These are phyloP conservation scores for Albugo candida DNA, from an alignment of 352 stramenopile species.

Conservation along the genomic window DNA sequence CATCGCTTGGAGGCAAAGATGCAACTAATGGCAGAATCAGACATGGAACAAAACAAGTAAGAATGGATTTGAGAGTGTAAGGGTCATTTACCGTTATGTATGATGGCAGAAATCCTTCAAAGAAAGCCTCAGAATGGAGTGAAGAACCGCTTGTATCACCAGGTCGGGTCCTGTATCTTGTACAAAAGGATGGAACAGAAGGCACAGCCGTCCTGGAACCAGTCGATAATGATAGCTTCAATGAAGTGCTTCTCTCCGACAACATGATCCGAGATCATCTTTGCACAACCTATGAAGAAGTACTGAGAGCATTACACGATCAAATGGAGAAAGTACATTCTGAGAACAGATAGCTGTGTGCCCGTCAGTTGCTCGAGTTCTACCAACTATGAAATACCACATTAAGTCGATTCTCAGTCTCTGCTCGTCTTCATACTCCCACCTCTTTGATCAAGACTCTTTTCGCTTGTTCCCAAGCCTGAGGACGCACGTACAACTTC, in stretches of 20 bases:
- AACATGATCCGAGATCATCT: constrained; percentile 72
- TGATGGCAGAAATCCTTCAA: constrained; percentile 1
- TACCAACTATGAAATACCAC: no score
- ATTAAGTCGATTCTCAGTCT: no score
- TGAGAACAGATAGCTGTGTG: background rate
- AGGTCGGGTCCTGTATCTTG: constrained; percentile 2
- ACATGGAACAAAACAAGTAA: no score
- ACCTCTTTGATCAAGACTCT: no score
- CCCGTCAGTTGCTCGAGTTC: no score
- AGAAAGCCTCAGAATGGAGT: constrained; percentile 2
- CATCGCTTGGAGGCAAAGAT: no score
- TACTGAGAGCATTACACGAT: constrained; percentile 12
- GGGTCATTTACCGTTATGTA: constrained; percentile 5
- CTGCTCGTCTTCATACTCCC: no score
- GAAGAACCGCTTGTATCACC: constrained; percentile 4
- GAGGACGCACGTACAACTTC: no score
- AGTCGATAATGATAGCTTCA: constrained; percentile 44
- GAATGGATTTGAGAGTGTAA: background rate
- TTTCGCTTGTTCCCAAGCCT: no score
- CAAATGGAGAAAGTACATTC: background rate
- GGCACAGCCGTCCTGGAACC: constrained; percentile 16
- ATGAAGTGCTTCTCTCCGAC: constrained; percentile 55
- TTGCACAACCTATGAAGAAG: constrained; percentile 62
- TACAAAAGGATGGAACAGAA: background rate
- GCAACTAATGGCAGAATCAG: no score